These are phyloP conservation scores for Kuraishia molischiana DNA, from an alignment of 805 yeast genomes.

Conservation along the genomic window DNA sequence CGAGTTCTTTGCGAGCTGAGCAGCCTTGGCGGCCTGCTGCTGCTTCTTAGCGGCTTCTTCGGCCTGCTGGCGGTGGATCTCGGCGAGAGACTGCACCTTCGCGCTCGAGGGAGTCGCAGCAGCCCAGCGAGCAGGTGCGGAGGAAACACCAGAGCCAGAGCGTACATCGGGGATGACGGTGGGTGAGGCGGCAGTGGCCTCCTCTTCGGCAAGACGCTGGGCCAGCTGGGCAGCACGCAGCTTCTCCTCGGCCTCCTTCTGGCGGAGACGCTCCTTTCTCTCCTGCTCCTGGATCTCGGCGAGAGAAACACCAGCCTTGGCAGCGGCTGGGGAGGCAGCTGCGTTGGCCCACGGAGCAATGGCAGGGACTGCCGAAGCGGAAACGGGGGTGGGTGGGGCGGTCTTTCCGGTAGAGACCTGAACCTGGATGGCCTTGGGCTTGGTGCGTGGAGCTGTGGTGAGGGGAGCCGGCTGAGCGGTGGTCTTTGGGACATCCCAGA, in stretches of 20 bases:
- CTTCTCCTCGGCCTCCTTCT: conserved; percentile 10
- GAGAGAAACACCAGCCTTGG: conserved; percentile 32
- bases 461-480: background rate
- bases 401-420: background rate
- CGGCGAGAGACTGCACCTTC: conserved; percentile 8
- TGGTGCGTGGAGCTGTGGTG: background rate
- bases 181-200: conserved; percentile 17
- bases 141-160: too few species aligned
- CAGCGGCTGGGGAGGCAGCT: conserved; percentile 9
- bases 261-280: conserved; percentile 39
- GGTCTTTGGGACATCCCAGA: too few species aligned
- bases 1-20: conserved; percentile 17
- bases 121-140: conserved; percentile 14
- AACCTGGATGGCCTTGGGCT: background rate
- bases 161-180: conserved; percentile 14
- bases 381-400: conserved; percentile 4
- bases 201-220: conserved; percentile 1
- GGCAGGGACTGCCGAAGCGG: conserved; percentile 6
- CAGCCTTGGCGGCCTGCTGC: conserved; percentile 4
- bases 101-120: conserved; percentile 8
- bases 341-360: conserved; percentile 50
- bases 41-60: conserved; percentile 11
- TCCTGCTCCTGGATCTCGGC: conserved; percentile 39
- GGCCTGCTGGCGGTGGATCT: conserved; percentile 8
- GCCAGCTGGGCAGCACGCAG: conserved; percentile 1